These are phyloP conservation scores for Hypholoma sublateritium DNA, from an alignment of 768 basidiomycete species.

Conservation along the genomic window DNA sequence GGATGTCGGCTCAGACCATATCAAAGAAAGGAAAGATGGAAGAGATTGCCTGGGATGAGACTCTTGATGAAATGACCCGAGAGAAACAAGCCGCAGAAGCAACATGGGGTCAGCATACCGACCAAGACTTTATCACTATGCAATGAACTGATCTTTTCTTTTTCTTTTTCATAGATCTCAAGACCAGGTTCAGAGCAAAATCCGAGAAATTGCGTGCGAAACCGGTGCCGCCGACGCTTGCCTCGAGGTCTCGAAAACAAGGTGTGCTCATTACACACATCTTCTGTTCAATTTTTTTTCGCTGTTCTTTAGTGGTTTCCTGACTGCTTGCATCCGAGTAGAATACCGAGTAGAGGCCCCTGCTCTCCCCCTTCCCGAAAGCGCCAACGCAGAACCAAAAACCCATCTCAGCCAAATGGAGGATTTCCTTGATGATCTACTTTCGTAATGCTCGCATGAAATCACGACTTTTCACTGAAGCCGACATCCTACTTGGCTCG, in stretches of 20 bases:
- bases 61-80: constrained; percentile 61
- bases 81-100: constrained; percentile 79
- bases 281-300: neutral
- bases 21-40: constrained; percentile 65
- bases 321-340: neutral
- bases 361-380: constrained; percentile 43
- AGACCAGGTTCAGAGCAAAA: constrained; percentile 57
- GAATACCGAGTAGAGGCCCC: constrained; percentile 47
- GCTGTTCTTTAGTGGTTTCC: neutral
- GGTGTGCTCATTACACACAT: constrained; percentile 26
- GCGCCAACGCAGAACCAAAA: constrained; percentile 27
- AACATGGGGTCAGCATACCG: constrained; percentile 53
- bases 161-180: constrained; percentile 45
- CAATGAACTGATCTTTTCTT: neutral
- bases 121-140: neutral
- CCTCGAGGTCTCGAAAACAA: constrained; percentile 34
- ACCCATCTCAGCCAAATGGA: constrained; percentile 62
- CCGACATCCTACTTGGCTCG: too few species aligned
- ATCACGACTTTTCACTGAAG: too few species aligned
- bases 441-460: constrained; percentile 28
- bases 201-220: constrained; percentile 43
- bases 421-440: constrained; percentile 68
- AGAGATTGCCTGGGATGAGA: constrained; percentile 66
- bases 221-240: constrained; percentile 23
- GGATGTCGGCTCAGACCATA: constrained; percentile 12